phyloP scores from a whole-genome alignment of 129 eudicot genomes.

The Flaveria linearis region DNA sequence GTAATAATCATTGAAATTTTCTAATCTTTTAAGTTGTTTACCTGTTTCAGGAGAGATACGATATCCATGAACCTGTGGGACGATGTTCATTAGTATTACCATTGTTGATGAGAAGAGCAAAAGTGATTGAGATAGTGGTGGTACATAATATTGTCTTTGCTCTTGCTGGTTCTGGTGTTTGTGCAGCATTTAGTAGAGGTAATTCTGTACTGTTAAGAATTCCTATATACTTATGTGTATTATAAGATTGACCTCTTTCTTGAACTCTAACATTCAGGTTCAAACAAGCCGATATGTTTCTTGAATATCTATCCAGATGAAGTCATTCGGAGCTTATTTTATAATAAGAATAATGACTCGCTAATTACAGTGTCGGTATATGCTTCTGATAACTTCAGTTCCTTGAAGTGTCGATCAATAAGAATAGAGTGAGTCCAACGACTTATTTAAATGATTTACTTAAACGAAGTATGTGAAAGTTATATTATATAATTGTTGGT shows the following conservation, averaged over 20 bases:
- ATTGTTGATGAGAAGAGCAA: constrained; percentile 60
- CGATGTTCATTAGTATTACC: constrained; percentile 52
- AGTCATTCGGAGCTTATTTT: constrained; percentile 74
- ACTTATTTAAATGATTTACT: constrained; percentile 3
- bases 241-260: not conserved
- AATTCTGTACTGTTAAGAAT: not conserved
- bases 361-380: constrained; percentile 77
- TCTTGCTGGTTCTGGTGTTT: constrained; percentile 77
- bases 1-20: not conserved
- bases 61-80: constrained; percentile 75
- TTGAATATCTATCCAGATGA: constrained; percentile 71
- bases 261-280: constrained; percentile 48
- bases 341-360: constrained; percentile 72
- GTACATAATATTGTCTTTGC: constrained; percentile 80
- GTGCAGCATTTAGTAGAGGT: constrained; percentile 86
- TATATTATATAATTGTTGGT: constrained; percentile 2
- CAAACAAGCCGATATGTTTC: constrained; percentile 72
- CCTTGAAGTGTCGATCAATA: constrained; percentile 76
- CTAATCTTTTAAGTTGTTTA: constrained; percentile 5
- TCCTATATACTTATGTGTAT: not conserved
- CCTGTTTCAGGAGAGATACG: constrained; percentile 45
- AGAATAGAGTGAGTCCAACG: constrained; percentile 58
- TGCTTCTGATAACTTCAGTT: constrained; percentile 65
- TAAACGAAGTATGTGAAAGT: not conserved
- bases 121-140: constrained; percentile 70